Evolutionary conservation across 2,329 filamentous ascomycete genomes (phyloP), one percentile per base, ranked within the genome.

Genomic region (Mycosphaerella sp.): DNA sequence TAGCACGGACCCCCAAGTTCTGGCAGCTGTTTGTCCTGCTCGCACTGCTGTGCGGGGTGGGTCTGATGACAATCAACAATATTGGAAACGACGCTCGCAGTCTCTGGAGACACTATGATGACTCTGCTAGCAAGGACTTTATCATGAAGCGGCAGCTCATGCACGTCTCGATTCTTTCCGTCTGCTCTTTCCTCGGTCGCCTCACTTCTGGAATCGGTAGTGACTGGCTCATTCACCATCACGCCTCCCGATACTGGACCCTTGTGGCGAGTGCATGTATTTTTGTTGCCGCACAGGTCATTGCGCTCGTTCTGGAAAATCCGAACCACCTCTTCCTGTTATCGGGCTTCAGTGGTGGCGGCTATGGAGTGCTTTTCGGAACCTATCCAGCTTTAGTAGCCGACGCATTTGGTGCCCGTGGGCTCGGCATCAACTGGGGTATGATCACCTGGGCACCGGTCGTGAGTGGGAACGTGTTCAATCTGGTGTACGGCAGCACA

Each of bases 11-110:
- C 57, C 65, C 84, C 45, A 86, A 95, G 61, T 98, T 97, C 71
- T 97, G 91, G 90, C 87, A 95, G 66, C 74, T 95, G 29, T 97
- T 95, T 70, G 72, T 80, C 54, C 83, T 95, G 62, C 88, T 98
- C 80, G 90, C 85, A 39, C 80, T 96, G n/a, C 76, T 97, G 58
- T 89, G 90, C 4, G 93, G 93, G 49, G 87, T 96, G 64, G 93
- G 93, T 9, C 75, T 98, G 61, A 98, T 98, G 93, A 97, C 92
- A 0, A 98, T 98, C 73, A 98, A 98, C 74, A 98, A 98, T 65
- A 95, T 97, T 66, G 93, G 93, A 42, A 95, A 95, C 67, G 83
- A 91, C 64, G 75, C 78, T 55, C 87, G 89, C 67, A 89, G 90
- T 2, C 78, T 98, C 1, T 97, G 93, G 93, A 85, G 82, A 57